phyloP scores from a whole-genome alignment of 306 rosid species.

The Lupinus albus region DNA sequence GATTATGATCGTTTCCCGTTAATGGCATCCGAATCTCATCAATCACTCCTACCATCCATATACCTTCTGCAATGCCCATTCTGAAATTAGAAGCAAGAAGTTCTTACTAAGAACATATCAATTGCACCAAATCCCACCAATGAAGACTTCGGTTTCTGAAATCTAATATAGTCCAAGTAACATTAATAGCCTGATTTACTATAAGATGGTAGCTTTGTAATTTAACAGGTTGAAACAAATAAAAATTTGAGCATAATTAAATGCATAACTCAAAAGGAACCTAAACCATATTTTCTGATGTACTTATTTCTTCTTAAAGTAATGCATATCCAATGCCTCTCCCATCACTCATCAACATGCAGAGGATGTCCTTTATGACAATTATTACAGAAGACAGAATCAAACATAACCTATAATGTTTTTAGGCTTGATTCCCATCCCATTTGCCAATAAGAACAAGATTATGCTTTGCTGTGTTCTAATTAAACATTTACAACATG shows the following conservation, averaged over 20 bases:
- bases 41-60: conserved; percentile 81
- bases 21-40: conserved; percentile 78
- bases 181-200: conserved; percentile 23
- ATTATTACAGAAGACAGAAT: neutral
- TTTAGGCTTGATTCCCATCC: neutral
- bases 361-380: neutral
- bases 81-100: conserved; percentile 49
- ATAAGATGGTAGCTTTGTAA: conserved; percentile 5
- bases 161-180: neutral
- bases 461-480: neutral
- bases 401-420: neutral
- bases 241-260: neutral
- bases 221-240: conserved; percentile 10
- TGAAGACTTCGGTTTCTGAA: neutral
- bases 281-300: conserved; percentile 9
- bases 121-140: conserved; percentile 31
- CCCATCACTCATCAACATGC: conserved; percentile 2
- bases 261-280: conserved; percentile 17
- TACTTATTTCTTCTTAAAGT: too few relatives aligned
- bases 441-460: neutral
- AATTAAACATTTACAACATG: conserved; percentile 9
- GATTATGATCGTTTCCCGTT: conserved; percentile 49
- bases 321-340: neutral
- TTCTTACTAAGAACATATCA: conserved; percentile 13
- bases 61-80: conserved; percentile 62